Percentiles rank a stretch among this genome's conserved stretches.
Conservation (phyloP, 1,284 basidiomycete species). For the Omphalotus olearius region DNA sequence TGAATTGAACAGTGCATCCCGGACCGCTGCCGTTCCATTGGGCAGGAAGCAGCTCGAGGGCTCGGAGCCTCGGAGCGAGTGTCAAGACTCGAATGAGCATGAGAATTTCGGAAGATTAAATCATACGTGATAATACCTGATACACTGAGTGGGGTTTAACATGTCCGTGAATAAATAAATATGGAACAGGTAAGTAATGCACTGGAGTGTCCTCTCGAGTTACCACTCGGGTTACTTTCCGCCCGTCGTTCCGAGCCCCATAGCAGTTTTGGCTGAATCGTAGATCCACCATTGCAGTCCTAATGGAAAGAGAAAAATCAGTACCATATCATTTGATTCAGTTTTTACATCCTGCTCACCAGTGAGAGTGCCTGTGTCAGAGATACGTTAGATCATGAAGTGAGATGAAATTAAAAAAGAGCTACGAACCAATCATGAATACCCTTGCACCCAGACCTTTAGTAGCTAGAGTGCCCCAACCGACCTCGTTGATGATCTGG, state of each 20-base stretch:
- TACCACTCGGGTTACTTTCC: constrained; percentile 62
- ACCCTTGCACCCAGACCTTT: constrained; percentile 80
- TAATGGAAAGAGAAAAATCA: too few species aligned
- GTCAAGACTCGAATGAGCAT: too few species aligned
- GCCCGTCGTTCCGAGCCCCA: constrained; percentile 81
- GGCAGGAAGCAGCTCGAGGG: too few species aligned
- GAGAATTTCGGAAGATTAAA: too few species aligned
- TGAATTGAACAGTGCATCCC: too few species aligned
- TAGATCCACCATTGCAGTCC: constrained; percentile 91
- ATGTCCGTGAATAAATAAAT: too few species aligned
- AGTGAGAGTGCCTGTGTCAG: too few species aligned
- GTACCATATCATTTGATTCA: constrained; percentile 43
- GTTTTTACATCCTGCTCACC: constrained; percentile 17
- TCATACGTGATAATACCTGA: too few species aligned
- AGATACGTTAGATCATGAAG: not conserved
- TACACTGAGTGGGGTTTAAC: too few species aligned
- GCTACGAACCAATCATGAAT: constrained; percentile 19
- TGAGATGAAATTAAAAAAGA: too few species aligned
- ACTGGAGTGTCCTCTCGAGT: constrained; percentile 10
- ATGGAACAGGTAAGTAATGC: not conserved
- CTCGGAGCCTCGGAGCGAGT: too few species aligned
- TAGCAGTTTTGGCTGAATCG: constrained; percentile 71
- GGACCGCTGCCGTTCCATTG: too few species aligned
- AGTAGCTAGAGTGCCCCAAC: constrained; percentile 55
- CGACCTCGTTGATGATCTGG: constrained; percentile 63